Evolutionary conservation across 441 rosid genomes (phyloP).

Genomic region (Gossypium trilobum): DNA sequence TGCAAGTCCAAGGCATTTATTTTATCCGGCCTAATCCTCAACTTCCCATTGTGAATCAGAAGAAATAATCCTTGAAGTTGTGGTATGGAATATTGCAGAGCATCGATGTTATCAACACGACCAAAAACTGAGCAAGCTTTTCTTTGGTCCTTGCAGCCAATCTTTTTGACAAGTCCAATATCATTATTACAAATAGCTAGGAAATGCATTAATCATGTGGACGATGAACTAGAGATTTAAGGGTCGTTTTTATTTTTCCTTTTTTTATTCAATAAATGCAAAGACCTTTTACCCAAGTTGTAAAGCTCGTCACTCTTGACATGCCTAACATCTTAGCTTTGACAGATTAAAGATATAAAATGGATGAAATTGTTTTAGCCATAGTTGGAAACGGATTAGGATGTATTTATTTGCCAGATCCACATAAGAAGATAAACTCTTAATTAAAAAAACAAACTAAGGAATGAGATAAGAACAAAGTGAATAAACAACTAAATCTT

Average conservation of each 20-base stretch:
- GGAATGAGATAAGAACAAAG: background rate
- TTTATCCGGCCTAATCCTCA: background rate
- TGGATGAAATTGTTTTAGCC: background rate
- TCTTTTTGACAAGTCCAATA: background rate
- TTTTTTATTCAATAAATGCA: background rate
- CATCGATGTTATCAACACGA: background rate
- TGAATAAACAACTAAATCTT: background rate
- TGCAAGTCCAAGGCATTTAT: background rate
- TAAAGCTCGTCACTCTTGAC: background rate
- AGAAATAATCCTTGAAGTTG: background rate
- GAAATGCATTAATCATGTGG: background rate
- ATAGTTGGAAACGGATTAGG: background rate
- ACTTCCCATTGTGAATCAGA: background rate
- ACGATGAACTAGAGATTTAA: background rate
- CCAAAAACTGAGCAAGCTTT: background rate
- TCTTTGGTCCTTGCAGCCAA: background rate
- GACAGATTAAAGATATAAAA: too few species aligned
- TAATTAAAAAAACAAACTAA: background rate
- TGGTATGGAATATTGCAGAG: background rate
- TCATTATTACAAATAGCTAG: background rate
- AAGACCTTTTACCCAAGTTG: background rate
- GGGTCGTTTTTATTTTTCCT: background rate
- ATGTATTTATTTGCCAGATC: background rate
- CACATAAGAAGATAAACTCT: background rate
- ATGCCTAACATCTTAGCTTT: background rate